Percentiles rank a stretch among this genome's conserved stretches.
Evolutionary conservation across 2,329 filamentous ascomycete species (phyloP).

Genomic region (Aspergillus sp.): DNA sequence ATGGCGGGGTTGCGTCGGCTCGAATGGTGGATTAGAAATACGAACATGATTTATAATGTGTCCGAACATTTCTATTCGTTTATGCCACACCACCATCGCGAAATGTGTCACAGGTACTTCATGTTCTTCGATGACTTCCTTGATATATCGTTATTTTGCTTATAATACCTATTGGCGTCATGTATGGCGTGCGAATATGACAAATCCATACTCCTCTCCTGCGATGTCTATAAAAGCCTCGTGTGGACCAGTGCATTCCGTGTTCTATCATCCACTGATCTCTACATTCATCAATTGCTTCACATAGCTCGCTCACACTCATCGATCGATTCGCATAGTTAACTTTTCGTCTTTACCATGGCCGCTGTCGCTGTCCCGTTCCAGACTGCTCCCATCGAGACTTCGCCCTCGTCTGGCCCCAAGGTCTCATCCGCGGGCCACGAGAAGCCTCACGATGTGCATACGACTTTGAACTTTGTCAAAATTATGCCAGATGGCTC

Average conservation of each 20-base stretch:
- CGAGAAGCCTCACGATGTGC: slow-evolving; percentile 34
- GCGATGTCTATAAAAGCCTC: background rate
- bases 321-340: too few relatives aligned
- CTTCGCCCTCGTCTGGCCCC: slow-evolving; percentile 13
- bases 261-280: too few relatives aligned
- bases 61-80: background rate
- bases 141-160: too few relatives aligned
- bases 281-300: background rate
- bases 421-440: slow-evolving; percentile 6
- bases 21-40: background rate
- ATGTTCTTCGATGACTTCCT: background rate
- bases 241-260: too few relatives aligned
- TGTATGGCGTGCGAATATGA: slow-evolving; percentile 35
- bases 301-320: too few relatives aligned
- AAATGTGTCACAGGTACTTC: too few relatives aligned
- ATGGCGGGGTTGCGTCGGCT: background rate
- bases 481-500: slow-evolving; percentile 45
- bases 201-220: slow-evolving; percentile 23
- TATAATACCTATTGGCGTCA: too few relatives aligned
- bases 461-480: slow-evolving; percentile 48
- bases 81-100: background rate
- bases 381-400: slow-evolving; percentile 9
- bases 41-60: slow-evolving; percentile 2
- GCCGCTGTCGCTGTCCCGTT: slow-evolving; percentile 31
- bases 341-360: too few relatives aligned